Percentiles rank a stretch among this genome's conserved stretches.
Evolutionary conservation across 2,329 filamentous ascomycete genomes (phyloP).

Genomic region (Monilinia fructicola): DNA sequence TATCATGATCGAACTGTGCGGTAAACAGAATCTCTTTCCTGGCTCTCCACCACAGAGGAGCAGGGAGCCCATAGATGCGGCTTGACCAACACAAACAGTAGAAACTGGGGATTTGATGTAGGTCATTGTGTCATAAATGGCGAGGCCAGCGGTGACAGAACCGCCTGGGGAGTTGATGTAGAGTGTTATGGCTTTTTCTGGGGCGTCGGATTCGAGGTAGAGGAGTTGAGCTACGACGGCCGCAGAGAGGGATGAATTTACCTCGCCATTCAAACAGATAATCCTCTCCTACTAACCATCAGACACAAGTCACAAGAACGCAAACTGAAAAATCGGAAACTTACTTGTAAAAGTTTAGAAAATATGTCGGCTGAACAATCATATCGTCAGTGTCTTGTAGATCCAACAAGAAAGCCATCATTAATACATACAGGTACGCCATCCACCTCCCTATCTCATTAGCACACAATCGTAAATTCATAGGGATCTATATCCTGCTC

Average conservation of each 20-base stretch:
- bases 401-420: conserved; percentile 32
- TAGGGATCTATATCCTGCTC: conserved; percentile 41
- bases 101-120: conserved; percentile 93
- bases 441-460: conserved; percentile 63
- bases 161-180: conserved; percentile 98
- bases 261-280: conserved; percentile 86
- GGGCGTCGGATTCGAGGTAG: conserved; percentile 95
- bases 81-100: conserved; percentile 92
- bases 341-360: conserved; percentile 73
- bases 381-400: conserved; percentile 29
- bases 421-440: conserved; percentile 67
- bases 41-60: conserved; percentile 82
- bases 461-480: conserved; percentile 27
- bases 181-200: conserved; percentile 90
- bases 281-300: conserved; percentile 97
- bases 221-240: conserved; percentile 93
- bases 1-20: conserved; percentile 95
- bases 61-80: conserved; percentile 91
- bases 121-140: conserved; percentile 98
- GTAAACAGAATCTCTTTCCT: conserved; percentile 83
- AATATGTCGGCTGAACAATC: conserved; percentile 69
- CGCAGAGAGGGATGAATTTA: conserved; percentile 89
- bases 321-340: conserved; percentile 20
- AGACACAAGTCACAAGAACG: conserved; percentile 39
- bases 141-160: conserved; percentile 80